These are phyloP conservation scores for Verticillium nubilum DNA, from an alignment of 2,329 filamentous ascomycete genomes.

Conservation along the genomic window DNA sequence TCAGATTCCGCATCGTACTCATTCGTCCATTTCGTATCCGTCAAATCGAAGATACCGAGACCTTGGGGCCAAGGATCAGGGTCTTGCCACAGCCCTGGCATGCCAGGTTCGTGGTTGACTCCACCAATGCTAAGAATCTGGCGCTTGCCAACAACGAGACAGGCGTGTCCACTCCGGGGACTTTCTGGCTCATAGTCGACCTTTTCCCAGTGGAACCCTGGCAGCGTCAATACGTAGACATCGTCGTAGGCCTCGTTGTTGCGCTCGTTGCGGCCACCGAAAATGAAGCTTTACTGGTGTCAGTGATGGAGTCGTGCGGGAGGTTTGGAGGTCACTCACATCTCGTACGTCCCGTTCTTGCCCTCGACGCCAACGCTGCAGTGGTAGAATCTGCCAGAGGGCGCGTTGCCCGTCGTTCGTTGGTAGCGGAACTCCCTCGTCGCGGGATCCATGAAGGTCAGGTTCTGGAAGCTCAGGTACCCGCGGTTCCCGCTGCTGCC, in stretches of 20 bases:
- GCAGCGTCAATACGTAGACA: slow-evolving; percentile 29
- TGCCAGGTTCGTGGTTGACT: slow-evolving; percentile 3
- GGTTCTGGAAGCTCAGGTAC: slow-evolving; percentile 18
- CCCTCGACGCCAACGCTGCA: slow-evolving; percentile 27
- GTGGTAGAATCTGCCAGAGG: slow-evolving; percentile 19
- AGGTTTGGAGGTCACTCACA: slow-evolving; percentile 16
- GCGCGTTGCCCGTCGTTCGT: slow-evolving; percentile 21
- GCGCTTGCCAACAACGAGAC: slow-evolving; percentile 26
- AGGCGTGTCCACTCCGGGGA: slow-evolving; percentile 24
- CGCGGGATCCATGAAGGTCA: slow-evolving; percentile 27
- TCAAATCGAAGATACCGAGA: slow-evolving; percentile 34
- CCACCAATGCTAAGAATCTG: slow-evolving; percentile 37
- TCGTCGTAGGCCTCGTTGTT: slow-evolving; percentile 17
- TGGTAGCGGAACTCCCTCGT: slow-evolving; percentile 28
- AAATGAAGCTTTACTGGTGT: slow-evolving; percentile 25
- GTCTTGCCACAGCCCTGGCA: slow-evolving; percentile 6
- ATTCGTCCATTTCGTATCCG: slow-evolving; percentile 24
- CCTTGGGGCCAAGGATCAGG: slow-evolving; percentile 28
- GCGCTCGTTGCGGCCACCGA: slow-evolving; percentile 23
- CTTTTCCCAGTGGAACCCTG: slow-evolving; percentile 30
- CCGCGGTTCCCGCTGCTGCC: neutral
- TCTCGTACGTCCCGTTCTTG: slow-evolving; percentile 27
- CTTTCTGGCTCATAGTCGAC: slow-evolving; percentile 14
- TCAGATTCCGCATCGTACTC: slow-evolving; percentile 26
- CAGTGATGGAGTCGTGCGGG: neutral